These are phyloP conservation scores for Salvia splendens DNA, from an alignment of 257 asterid species.

Conservation along the genomic window DNA sequence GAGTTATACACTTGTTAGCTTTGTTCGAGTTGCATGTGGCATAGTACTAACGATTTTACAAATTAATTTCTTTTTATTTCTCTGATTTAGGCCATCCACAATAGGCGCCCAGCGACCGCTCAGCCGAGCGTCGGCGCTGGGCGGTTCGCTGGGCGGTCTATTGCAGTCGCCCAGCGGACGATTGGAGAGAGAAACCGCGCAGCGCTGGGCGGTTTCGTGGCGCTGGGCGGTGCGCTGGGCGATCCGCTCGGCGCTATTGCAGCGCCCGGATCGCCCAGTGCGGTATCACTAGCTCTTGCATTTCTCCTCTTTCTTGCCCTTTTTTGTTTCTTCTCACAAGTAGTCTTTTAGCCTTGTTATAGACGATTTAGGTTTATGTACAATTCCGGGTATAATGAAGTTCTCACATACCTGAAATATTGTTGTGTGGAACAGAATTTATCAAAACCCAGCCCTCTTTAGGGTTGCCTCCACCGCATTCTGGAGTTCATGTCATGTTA, in stretches of 20 bases:
- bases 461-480: slow-evolving; percentile 86
- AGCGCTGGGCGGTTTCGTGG: no score
- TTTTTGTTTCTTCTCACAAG: background rate
- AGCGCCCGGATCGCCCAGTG: no score
- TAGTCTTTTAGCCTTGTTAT: background rate
- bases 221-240: no score
- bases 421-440: slow-evolving; percentile 54
- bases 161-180: no score
- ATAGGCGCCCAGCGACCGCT: no score
- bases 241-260: no score
- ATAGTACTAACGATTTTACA: no score
- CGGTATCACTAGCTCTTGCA: background rate
- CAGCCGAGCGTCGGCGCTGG: no score
- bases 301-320: background rate
- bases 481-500: slow-evolving; percentile 86
- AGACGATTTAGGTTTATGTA: background rate
- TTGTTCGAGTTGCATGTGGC: background rate
- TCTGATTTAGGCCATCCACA: no score
- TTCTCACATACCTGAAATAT: slow-evolving; percentile 2
- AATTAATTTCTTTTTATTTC: no score
- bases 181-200: no score
- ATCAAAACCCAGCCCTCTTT: slow-evolving; percentile 88
- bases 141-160: no score
- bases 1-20: background rate
- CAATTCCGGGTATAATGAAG: background rate